Base-by-base conservation (phyloP, 768 basidiomycete species). In the Termitomyces heimii region DNA sequence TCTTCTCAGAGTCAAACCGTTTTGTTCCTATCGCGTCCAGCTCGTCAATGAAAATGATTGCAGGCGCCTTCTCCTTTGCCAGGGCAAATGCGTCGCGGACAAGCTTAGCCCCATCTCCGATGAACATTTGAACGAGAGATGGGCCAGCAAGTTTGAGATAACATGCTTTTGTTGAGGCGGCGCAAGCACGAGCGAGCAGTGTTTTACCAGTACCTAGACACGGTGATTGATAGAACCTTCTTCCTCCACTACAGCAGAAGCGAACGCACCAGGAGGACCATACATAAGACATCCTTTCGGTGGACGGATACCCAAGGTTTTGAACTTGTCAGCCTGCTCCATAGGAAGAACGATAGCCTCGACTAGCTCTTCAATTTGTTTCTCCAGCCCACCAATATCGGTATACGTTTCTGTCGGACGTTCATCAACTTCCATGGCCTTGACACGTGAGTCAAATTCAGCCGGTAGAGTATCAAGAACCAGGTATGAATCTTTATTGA, bases 391-490 rank as follows among this genome's bases (percentile, higher is more conserved):
- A 71, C 97, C 97, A 59, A 99, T 96, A 71, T 95, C 94, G 24
- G 94, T 95, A 67, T 98, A 98, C 2, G 87, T 92, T 71, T 98
- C 97, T 13, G 95, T 98, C 34, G 97, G 97, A 52, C 94, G 82
- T 70, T 98, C 97, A 63, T 99, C 97, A 1, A 99, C 97, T 68
- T 99, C 97, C 97, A 99, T 99, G 9, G 97, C 97, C 72, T 98
- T 98, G 26, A 99, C 97, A 46, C 97, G 86, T 35, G 94, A 94
- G 71, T 99, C 97, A 67, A 94, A 98, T 75, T 99, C 97, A 26
- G 90, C 91, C 4, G 97, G 97, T 24, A 99, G 82, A 3, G 87
- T 95, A 71, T 98, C 97, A 37, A 99, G 82, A 34, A 98, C 84
- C 62, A 99, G 87, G 69, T 98, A 98, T 10, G 96, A 98, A 70